These are phyloP conservation scores for Raphanus hybrid DNA, from an alignment of 441 rosid genomes.

Conservation along the genomic window DNA sequence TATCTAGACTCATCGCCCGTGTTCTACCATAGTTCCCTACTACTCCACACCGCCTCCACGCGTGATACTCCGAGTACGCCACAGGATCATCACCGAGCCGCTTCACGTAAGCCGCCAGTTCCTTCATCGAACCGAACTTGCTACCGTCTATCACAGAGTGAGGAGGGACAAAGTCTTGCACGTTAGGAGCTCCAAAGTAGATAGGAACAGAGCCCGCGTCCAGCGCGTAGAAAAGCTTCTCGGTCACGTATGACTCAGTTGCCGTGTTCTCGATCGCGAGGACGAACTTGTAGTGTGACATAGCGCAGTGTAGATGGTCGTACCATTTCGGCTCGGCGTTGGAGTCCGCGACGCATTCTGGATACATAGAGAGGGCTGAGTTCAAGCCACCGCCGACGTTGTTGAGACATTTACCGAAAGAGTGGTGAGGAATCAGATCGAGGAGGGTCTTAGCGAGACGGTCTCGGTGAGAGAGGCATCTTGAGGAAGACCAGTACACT, in stretches of 20 bases:
- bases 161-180: slow-evolving; percentile 76
- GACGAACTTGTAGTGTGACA: slow-evolving; percentile 91
- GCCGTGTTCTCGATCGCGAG: slow-evolving; percentile 88
- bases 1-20: slow-evolving; percentile 73
- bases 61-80: slow-evolving; percentile 82
- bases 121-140: slow-evolving; percentile 62
- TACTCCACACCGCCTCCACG: slow-evolving; percentile 88
- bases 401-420: slow-evolving; percentile 93
- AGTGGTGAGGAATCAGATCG: slow-evolving; percentile 66
- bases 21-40: slow-evolving; percentile 64
- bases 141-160: slow-evolving; percentile 75
- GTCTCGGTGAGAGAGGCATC: slow-evolving; percentile 77
- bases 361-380: slow-evolving; percentile 76
- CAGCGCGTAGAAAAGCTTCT: slow-evolving; percentile 83
- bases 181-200: slow-evolving; percentile 85
- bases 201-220: slow-evolving; percentile 83
- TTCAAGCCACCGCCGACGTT: slow-evolving; percentile 73
- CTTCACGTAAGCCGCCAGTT: slow-evolving; percentile 66
- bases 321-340: slow-evolving; percentile 70
- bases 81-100: slow-evolving; percentile 65
- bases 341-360: slow-evolving; percentile 62
- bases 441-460: slow-evolving; percentile 67
- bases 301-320: slow-evolving; percentile 87
- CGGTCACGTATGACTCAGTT: slow-evolving; percentile 84
- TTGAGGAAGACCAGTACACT: slow-evolving; percentile 94